Base-by-base conservation (phyloP, 352 stramenopile genomes). In the Pythium coloratum region DNA sequence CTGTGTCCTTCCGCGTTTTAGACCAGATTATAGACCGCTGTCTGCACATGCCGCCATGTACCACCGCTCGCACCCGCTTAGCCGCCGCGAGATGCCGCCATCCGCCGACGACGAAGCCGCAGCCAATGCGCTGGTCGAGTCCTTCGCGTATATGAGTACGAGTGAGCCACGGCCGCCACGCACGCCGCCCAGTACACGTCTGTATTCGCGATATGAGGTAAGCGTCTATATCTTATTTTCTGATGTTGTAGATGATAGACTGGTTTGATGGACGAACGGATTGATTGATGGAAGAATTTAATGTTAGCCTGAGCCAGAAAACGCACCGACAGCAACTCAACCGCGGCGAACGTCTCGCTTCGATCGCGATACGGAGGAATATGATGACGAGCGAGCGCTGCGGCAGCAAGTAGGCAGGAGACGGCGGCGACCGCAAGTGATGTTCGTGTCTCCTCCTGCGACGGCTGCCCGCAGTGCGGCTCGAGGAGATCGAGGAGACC, bases 141-240 rank as follows among this genome's bases (percentile, higher is more conserved):
- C 62, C 8, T 68, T 68, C 33, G 62, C 62, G 16, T 68, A 68
- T 46, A 46, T 68, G 38, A 68, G 62, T 55, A 55, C 62, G n/a
- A 68, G 62, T 32, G 62, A 68, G 54, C 62, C 62, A 20, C 62
- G 62, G 42, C 62, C 62, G 54, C 54, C 62, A 18, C 62, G 62
- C 33, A 68, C 62, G n/a, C 62, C 62, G 33, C 62, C 62, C 10
- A 68, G 54, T 3, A 62, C 62, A 14, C 54, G 62, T 8, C 42
- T 68, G 42, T 54, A 68, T 34, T 63, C 62, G 53, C 54, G 62
- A 33, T 68, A 68, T 55, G 62, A 68, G 62, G 62, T 67, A 24
- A 24, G 58, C 34, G 44, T 44, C 26, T 49, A 49, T 24, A 9
- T 9, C 3, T 20, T 6, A 46, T 34, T 5, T 9, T 38, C 5